Evolutionary conservation across 2,329 filamentous ascomycete genomes (phyloP).

Genomic region (Pseudocercospora vitis): DNA sequence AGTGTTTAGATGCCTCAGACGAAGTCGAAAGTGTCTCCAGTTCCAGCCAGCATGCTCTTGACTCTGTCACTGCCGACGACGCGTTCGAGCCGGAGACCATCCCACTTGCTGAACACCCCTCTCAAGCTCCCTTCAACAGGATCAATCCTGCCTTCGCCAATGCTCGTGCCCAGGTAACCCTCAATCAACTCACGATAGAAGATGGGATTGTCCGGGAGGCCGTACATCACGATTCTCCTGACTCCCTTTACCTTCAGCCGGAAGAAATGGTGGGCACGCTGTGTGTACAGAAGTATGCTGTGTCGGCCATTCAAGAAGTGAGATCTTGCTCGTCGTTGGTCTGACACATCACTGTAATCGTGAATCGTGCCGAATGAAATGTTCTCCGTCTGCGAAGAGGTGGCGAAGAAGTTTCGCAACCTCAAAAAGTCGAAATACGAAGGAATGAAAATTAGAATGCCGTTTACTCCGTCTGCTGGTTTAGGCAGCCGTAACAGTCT

Average conservation of each 20-base stretch:
- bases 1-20: too few species aligned
- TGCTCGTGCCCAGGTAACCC: conserved; percentile 58
- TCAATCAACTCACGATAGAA: conserved; percentile 78
- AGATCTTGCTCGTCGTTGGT: conserved; percentile 79
- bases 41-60: conserved; percentile 74
- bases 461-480: conserved; percentile 54
- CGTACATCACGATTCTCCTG: conserved; percentile 83
- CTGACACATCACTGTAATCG: conserved; percentile 78
- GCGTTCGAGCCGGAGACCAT: conserved; percentile 83
- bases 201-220: conserved; percentile 79
- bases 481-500: conserved; percentile 68
- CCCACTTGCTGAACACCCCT: conserved; percentile 80
- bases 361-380: conserved; percentile 78
- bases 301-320: conserved; percentile 85
- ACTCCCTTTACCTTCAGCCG: conserved; percentile 82
- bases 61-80: conserved; percentile 80
- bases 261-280: conserved; percentile 94
- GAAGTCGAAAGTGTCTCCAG: conserved; percentile 87
- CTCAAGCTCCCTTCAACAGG: conserved; percentile 52
- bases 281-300: conserved; percentile 83
- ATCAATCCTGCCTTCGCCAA: conserved; percentile 59
- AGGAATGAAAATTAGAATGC: conserved; percentile 85
- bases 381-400: conserved; percentile 57
- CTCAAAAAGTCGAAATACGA: conserved; percentile 95
- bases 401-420: conserved; percentile 87